These are phyloP conservation scores for Perkinsus marinus DNA, from an alignment of 169 alveolate genomes.

Conservation along the genomic window DNA sequence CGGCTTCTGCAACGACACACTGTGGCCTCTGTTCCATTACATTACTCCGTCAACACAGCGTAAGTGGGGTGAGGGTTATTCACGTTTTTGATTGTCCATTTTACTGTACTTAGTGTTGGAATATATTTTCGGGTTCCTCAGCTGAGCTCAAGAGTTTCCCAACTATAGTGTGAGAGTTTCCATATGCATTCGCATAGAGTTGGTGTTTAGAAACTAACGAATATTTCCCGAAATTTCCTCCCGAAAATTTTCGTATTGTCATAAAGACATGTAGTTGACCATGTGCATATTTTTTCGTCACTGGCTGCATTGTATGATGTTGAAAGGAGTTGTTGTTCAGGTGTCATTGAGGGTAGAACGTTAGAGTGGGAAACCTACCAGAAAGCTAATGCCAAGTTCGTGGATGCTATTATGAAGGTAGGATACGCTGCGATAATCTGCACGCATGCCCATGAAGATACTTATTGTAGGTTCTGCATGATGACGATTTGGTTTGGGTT, in stretches of 20 bases:
- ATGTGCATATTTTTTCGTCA: no score
- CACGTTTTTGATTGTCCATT: not conserved
- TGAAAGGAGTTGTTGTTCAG: not conserved
- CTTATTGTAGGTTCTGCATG: not conserved
- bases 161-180: no score
- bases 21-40: slow-evolving; percentile 42
- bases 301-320: not conserved
- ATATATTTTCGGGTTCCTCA: no score
- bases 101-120: not conserved
- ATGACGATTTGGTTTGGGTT: slow-evolving; percentile 15
- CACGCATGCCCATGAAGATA: not conserved
- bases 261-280: no score
- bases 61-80: not conserved
- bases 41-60: slow-evolving; percentile 7
- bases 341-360: not conserved
- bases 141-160: no score
- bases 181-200: no score
- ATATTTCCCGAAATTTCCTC: no score
- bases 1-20: slow-evolving; percentile 35
- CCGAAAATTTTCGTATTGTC: no score
- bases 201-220: no score
- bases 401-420: slow-evolving; percentile 20
- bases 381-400: slow-evolving; percentile 30
- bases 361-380: slow-evolving; percentile 33
- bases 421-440: not conserved